phyloP scores from a whole-genome alignment of 192 early-diverging fungal genomes.

The Cetraspora pellucida region DNA sequence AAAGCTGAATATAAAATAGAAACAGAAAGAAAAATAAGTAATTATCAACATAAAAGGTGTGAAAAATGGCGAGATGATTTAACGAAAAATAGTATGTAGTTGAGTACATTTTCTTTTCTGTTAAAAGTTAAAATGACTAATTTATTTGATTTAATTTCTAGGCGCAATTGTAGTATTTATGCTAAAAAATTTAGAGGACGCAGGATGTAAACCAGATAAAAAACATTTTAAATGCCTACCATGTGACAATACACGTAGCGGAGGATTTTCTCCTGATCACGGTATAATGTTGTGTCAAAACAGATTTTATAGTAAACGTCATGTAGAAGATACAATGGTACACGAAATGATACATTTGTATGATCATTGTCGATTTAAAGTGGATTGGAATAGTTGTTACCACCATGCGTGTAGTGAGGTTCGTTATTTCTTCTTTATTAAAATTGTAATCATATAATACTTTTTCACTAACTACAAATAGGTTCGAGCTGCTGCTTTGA shows the following conservation, averaged over 20 bases:
- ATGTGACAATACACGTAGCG: constrained; percentile 81
- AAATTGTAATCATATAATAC: background rate
- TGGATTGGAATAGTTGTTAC: constrained; percentile 72
- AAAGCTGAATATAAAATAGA: constrained; percentile 37
- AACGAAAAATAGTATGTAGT: constrained; percentile 60
- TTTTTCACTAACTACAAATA: constrained; percentile 22
- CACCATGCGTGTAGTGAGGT: constrained; percentile 82
- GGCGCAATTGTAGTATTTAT: constrained; percentile 89
- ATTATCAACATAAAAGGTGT: constrained; percentile 63
- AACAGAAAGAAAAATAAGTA: constrained; percentile 50
- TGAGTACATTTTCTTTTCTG: background rate
- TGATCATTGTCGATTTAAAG: constrained; percentile 72
- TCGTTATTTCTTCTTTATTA: background rate
- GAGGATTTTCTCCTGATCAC: constrained; percentile 79
- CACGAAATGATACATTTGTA: constrained; percentile 92
- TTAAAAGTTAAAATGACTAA: background rate
- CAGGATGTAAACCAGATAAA: constrained; percentile 62
- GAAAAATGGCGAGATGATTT: constrained; percentile 79
- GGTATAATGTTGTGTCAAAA: constrained; percentile 91
- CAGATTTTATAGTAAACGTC: constrained; percentile 72
- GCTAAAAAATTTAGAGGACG: constrained; percentile 71
- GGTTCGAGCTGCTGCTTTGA: constrained; percentile 76
- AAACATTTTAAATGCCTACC: constrained; percentile 77
- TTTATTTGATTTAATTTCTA: constrained; percentile 26
- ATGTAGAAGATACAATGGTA: constrained; percentile 89